Base-by-base conservation (phyloP, 495 filamentous ascomycete species). In the Trichoderma erinaceum region DNA sequence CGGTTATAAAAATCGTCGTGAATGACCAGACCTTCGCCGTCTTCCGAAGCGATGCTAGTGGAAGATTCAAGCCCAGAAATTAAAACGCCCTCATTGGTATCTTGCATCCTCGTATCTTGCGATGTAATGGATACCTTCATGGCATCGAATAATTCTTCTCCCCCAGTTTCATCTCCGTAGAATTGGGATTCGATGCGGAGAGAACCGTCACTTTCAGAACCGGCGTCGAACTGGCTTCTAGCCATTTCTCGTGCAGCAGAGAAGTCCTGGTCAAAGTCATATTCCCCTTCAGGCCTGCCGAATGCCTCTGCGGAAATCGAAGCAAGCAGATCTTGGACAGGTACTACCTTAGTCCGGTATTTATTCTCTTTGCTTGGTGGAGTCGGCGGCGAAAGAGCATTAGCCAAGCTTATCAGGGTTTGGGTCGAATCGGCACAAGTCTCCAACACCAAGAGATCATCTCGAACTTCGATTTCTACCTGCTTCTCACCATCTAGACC, bases 401-500 rank as follows among this genome's bases (percentile, higher is more conserved):
- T 92, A 50, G 95, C 75, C 68, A 95, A 85, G 18, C 83, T 86
- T 65, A 96, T 88, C 3, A 99, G 84, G 0, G 96, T 98, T 72
- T 97, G 92, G 0, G 95, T 98, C 12, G 96, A 98, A 77, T 99
- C 96, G 18, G 96, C 95, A 74, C 96, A 98, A 4, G 92, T 91
- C 75, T 99, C 96, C 18, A 99, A 81, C 27, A 99, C 87, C 35
- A 98, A 81, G 2, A 99, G 81, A 73, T 95, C 90, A 74, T 96
- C 91, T 52, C 84, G 85, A 11, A 97, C 71, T 69, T 97, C 91
- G 3, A 97, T 84, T 71, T 95, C 92, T 12, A 96, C 75, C 44
- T 86, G 86, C 67, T 88, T 87, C 13, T 84, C 80, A 0, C 82
- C 86, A 38, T 86, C 82, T 0, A 81, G 79, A 50, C 78, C 79